Conservation (phyloP, 2,329 filamentous ascomycete species). For the Alternaria arborescens region DNA sequence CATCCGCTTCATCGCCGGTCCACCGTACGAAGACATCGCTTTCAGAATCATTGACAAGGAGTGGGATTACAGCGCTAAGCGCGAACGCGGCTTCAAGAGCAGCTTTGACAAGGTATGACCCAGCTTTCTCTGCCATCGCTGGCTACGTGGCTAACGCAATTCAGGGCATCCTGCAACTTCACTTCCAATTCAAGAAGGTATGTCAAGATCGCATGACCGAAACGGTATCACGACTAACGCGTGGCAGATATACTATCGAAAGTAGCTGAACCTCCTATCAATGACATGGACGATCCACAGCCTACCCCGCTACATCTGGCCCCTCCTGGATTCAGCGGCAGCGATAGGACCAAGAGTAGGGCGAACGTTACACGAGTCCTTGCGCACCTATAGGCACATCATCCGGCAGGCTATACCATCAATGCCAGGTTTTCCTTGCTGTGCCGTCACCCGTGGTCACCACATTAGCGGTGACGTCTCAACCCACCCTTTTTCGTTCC, state of each 20-base stretch:
- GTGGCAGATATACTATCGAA: constrained; percentile 58
- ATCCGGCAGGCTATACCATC: neutral
- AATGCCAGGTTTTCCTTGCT: constrained; percentile 4
- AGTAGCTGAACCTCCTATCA: constrained; percentile 37
- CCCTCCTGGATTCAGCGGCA: neutral
- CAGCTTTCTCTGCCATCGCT: neutral
- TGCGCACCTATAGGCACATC: constrained; percentile 9
- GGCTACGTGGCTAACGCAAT: constrained; percentile 38
- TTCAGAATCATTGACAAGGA: constrained; percentile 98
- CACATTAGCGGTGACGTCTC: constrained; percentile 22
- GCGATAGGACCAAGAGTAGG: constrained; percentile 4
- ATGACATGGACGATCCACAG: constrained; percentile 7
- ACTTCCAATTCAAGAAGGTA: constrained; percentile 99
- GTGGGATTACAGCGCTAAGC: constrained; percentile 98
- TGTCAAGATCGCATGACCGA: constrained; percentile 24
- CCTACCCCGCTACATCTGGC: neutral
- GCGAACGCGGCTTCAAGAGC: constrained; percentile 92
- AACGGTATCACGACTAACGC: constrained; percentile 30
- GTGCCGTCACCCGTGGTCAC: constrained; percentile 11
- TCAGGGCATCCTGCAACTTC: constrained; percentile 91
- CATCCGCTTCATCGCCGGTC: constrained; percentile 93
- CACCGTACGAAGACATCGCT: constrained; percentile 95
- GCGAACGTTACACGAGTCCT: constrained; percentile 10
- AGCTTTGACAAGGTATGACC: constrained; percentile 93
- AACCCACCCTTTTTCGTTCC: neutral